These are phyloP conservation scores for Neonothopanus nambi DNA, from an alignment of 1,284 basidiomycete species.

Conservation along the genomic window DNA sequence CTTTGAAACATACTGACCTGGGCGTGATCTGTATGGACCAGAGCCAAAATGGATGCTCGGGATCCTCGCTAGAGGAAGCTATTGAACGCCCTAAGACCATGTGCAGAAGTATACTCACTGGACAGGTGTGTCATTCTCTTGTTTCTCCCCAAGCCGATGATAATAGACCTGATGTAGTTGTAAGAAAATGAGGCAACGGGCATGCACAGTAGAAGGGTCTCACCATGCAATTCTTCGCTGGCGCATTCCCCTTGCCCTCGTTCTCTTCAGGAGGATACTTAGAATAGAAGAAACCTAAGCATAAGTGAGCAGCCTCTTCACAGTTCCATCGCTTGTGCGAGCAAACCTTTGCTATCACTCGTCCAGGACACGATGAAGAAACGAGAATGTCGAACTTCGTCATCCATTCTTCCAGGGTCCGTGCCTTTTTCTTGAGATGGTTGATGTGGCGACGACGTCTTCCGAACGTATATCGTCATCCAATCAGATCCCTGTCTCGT, in stretches of 20 bases:
- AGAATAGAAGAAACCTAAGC: constrained; percentile 3
- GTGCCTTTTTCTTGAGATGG: constrained; percentile 2
- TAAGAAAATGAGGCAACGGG: background rate
- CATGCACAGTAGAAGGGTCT: background rate
- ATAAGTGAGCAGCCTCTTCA: background rate
- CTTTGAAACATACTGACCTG: background rate
- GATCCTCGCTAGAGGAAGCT: background rate
- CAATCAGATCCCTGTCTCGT: constrained; percentile 1
- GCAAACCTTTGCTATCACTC: constrained; percentile 2
- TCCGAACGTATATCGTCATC: constrained; percentile 2
- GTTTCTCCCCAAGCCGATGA: constrained; percentile 2
- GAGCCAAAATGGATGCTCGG: constrained; percentile 3
- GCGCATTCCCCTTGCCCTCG: constrained; percentile 1
- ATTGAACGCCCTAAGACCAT: background rate
- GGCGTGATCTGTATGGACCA: constrained; percentile 1
- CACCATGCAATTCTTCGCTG: constrained; percentile 2
- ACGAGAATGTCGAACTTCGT: background rate
- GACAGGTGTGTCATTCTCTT: background rate
- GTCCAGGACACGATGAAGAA: constrained; percentile 3
- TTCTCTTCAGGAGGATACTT: constrained; percentile 4
- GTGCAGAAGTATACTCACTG: background rate
- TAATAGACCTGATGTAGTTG: background rate
- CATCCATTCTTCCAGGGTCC: constrained; percentile 3
- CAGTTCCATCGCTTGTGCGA: background rate
- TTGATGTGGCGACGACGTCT: constrained; percentile 2